Evolutionary conservation across 1,139 yeast genomes (phyloP).

Genomic region (Arxiozyma telluris): DNA sequence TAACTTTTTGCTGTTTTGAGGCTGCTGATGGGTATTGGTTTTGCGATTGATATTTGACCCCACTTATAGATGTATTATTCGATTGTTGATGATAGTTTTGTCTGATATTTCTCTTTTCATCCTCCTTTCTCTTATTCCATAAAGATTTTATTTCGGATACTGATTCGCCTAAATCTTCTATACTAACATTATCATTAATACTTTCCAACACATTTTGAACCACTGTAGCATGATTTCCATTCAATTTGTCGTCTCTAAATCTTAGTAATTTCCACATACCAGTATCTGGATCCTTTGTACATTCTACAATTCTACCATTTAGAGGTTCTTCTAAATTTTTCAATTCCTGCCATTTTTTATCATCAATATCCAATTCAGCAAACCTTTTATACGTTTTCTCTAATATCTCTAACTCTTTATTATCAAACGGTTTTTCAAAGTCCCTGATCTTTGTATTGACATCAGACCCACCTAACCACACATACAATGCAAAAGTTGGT

Average conservation of each 20-base stretch:
- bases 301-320: conserved; percentile 86
- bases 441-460: conserved; percentile 24
- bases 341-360: conserved; percentile 74
- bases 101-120: not conserved
- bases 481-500: conserved; percentile 58
- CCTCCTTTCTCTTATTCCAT: conserved; percentile 41
- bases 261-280: conserved; percentile 78
- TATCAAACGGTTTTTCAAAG: conserved; percentile 28
- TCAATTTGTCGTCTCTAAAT: conserved; percentile 84
- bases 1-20: conserved; percentile 3
- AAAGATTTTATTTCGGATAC: conserved; percentile 37
- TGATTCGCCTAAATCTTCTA: conserved; percentile 57
- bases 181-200: conserved; percentile 76
- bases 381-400: conserved; percentile 56
- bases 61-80: conserved; percentile 1
- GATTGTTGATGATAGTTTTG: conserved; percentile 2
- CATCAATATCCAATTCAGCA: conserved; percentile 51
- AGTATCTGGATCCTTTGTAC: conserved; percentile 41
- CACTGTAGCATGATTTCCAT: conserved; percentile 75
- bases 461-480: conserved; percentile 67
- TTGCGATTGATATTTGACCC: not conserved
- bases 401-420: conserved; percentile 26
- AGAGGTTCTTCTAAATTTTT: conserved; percentile 69
- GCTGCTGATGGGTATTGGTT: conserved; percentile 1
- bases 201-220: conserved; percentile 76